Base-by-base conservation (phyloP, 106 monocot genomes). In the Apostasia shenzhenica region DNA sequence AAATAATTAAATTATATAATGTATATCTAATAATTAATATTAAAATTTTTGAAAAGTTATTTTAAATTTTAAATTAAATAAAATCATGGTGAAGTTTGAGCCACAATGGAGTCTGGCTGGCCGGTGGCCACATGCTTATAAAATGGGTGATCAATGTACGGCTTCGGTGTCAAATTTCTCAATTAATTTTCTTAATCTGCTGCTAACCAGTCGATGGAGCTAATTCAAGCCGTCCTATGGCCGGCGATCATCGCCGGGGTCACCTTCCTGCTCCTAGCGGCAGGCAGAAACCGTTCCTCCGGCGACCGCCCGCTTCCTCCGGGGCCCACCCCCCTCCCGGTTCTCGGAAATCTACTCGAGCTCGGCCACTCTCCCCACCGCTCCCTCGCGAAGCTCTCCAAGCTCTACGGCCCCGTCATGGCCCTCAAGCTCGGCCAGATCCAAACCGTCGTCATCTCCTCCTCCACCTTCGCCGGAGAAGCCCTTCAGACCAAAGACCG, bases 401-500 rank as follows among this genome's bases (percentile, higher is more conserved):
- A 43, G 11, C 54, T 38, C 39, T 54, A 82, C 14, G 74, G 82
- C 8, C 55, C 69, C 8, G 2, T 82, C 49, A 77, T 82, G 73
- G 59, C 53, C 64, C 73, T 82, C 41, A 67, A 60, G 65, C 26
- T 84, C 1, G 84, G 84, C 7, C 50, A 39, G 13, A 13, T 1
- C 26, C 57, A 39, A 1, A 14, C 67, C 1, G 60, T 81, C 5
- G 67, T 84, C 13, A 62, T 70, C 9, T 84, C 84, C 69, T 73
- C 73, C 2, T 45, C 66, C 1, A 59, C 47, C 38, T 73, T 55
- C 6, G 84, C 84, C 51, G 8, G 60, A 0, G 54, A 6, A 45
- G 61, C 75, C 37, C 60, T 81, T 26, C 61, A 70, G 48, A 71
- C 74, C 39, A 53, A 61, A 43, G 85, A 85, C 46, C 11, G n/a